Evolutionary conservation across 192 early-diverging fungal genomes (phyloP).

Genomic region (Coemansia furcata): DNA sequence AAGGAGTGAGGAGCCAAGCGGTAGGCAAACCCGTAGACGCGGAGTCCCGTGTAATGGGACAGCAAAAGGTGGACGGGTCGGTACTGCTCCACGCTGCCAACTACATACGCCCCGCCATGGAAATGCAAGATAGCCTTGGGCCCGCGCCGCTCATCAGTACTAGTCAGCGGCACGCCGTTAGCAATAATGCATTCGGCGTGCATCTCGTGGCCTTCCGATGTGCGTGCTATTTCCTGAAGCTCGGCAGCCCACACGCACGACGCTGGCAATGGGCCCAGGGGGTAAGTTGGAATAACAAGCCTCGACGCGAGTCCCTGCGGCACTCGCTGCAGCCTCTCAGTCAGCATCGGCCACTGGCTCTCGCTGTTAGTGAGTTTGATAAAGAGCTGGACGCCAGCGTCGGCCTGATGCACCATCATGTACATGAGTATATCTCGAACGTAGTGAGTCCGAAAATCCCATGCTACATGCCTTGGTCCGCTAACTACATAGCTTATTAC

Average conservation of each 20-base stretch:
- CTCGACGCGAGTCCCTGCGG: neutral
- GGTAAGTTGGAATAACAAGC: neutral
- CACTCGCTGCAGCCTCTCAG: neutral
- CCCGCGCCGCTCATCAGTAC: neutral
- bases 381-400: neutral
- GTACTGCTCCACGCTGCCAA: slow-evolving; percentile 37
- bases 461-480: slow-evolving; percentile 6
- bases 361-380: neutral
- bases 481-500: neutral
- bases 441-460: slow-evolving; percentile 23
- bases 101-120: slow-evolving; percentile 73
- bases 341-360: neutral
- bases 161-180: neutral
- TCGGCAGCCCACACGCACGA: slow-evolving; percentile 6
- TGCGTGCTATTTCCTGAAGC: neutral
- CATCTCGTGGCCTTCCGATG: slow-evolving; percentile 2
- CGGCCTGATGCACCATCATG: neutral
- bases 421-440: slow-evolving; percentile 23
- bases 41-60: slow-evolving; percentile 44
- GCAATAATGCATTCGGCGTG: slow-evolving; percentile 8
- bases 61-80: slow-evolving; percentile 45
- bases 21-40: slow-evolving; percentile 64
- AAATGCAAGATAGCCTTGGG: slow-evolving; percentile 57
- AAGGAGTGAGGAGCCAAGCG: slow-evolving; percentile 75
- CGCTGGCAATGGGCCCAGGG: neutral